Evolutionary conservation across 768 basidiomycete genomes (phyloP).

Genomic region (Dioszegia aurantiaca): DNA sequence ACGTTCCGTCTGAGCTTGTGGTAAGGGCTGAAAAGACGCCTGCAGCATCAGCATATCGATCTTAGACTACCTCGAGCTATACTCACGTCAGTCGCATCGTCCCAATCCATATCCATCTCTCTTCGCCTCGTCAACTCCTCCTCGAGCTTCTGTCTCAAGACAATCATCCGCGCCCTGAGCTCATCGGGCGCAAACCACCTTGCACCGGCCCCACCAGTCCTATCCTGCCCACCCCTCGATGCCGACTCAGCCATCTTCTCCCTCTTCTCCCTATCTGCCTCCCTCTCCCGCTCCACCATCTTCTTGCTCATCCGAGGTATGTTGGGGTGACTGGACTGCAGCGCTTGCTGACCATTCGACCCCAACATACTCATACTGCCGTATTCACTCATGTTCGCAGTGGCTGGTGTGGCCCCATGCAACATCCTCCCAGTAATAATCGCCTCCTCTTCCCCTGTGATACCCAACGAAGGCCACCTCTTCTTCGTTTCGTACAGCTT

Average conservation of each 20-base stretch:
- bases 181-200: constrained; percentile 53
- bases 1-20: constrained; percentile 58
- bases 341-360: constrained; percentile 14
- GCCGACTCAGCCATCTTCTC: constrained; percentile 31
- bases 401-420: not conserved
- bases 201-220: constrained; percentile 29
- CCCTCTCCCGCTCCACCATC: constrained; percentile 35
- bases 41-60: constrained; percentile 42
- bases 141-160: constrained; percentile 65
- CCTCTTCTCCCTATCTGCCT: constrained; percentile 44
- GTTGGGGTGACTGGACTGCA: constrained; percentile 12
- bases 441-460: constrained; percentile 54
- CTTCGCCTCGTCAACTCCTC: constrained; percentile 63
- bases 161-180: constrained; percentile 59
- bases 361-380: constrained; percentile 2
- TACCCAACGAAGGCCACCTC: constrained; percentile 55
- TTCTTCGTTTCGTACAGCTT: constrained; percentile 76
- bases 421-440: constrained; percentile 42
- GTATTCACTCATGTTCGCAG: not conserved
- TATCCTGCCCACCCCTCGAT: constrained; percentile 22
- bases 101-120: constrained; percentile 76
- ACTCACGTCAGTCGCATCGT: constrained; percentile 78
- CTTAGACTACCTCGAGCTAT: not conserved
- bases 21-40: constrained; percentile 69
- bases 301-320: constrained; percentile 28